Evolutionary conservation across 257 asterid genomes (phyloP).

Genomic region (Solanum chmielewskii): DNA sequence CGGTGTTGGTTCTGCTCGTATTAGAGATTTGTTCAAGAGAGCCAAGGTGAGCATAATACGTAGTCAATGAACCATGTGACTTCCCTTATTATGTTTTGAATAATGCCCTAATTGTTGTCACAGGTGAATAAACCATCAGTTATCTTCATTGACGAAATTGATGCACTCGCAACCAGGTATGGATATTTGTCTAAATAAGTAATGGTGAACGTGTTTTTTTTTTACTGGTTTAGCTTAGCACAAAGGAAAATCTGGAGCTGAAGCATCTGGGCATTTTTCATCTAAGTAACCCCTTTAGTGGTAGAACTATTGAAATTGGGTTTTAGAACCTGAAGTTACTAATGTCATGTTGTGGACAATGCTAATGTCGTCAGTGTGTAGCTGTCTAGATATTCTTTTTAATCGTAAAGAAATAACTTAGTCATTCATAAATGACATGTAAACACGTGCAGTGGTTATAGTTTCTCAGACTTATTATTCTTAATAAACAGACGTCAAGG

Average conservation of each 20-base stretch:
- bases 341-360: background rate
- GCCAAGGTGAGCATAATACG: constrained; percentile 58
- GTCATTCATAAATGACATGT: background rate
- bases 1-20: constrained; percentile 99
- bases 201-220: background rate
- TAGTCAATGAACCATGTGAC: background rate
- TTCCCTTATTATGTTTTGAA: constrained; percentile 1
- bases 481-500: constrained; percentile 76
- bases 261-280: background rate
- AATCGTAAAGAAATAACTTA: background rate
- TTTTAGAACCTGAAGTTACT: background rate
- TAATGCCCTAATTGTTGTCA: constrained; percentile 13
- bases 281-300: background rate
- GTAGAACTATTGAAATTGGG: background rate
- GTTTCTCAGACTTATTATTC: background rate
- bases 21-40: constrained; percentile 93
- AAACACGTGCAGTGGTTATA: background rate
- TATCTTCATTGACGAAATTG: constrained; percentile 95
- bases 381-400: background rate
- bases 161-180: constrained; percentile 96
- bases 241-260: background rate
- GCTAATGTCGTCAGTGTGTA: background rate
- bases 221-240: background rate
- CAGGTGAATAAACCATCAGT: constrained; percentile 97
- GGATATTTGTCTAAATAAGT: background rate